phyloP scores from a whole-genome alignment of 2,329 filamentous ascomycete genomes.

The Raffaelea deltoideospora region DNA sequence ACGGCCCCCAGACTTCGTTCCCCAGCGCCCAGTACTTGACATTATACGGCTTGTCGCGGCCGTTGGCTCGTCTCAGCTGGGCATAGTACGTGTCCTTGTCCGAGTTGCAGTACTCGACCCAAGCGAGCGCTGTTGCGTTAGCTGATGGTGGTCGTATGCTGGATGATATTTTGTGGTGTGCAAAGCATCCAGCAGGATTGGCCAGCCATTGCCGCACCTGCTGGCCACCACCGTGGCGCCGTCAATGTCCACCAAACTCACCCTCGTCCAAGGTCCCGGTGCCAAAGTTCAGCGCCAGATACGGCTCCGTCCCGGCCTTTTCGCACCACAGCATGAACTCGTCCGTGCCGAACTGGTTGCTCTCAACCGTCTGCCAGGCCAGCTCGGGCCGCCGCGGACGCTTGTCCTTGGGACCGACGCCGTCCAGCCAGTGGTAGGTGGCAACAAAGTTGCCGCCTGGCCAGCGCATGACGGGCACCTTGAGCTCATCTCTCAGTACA shows the following conservation, averaged over 20 bases:
- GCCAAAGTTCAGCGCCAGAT: slow-evolving; percentile 67
- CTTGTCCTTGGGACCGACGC: slow-evolving; percentile 57
- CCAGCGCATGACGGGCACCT: slow-evolving; percentile 64
- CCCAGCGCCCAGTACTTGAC: slow-evolving; percentile 79
- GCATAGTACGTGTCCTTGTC: slow-evolving; percentile 67
- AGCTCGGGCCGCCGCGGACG: slow-evolving; percentile 55
- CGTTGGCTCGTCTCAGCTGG: slow-evolving; percentile 62
- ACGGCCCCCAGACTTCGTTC: slow-evolving; percentile 54
- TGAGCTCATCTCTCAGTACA: slow-evolving; percentile 56
- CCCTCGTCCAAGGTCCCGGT: slow-evolving; percentile 47
- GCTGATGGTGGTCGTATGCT: no score
- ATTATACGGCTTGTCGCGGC: slow-evolving; percentile 61
- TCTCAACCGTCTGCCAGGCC: slow-evolving; percentile 64
- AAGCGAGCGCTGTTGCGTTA: slow-evolving; percentile 55
- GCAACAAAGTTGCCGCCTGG: slow-evolving; percentile 75
- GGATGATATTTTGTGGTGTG: no score
- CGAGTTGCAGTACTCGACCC: slow-evolving; percentile 80
- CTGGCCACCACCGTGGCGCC: no score
- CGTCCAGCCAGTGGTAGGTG: slow-evolving; percentile 76
- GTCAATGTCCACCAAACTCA: no score
- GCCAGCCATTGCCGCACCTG: no score
- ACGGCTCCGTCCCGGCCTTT: slow-evolving; percentile 59
- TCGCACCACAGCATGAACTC: slow-evolving; percentile 77
- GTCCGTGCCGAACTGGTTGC: slow-evolving; percentile 69
- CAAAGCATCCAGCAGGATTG: no score